phyloP scores from a whole-genome alignment of 192 early-diverging fungal species.

The Coemansia sp. region DNA sequence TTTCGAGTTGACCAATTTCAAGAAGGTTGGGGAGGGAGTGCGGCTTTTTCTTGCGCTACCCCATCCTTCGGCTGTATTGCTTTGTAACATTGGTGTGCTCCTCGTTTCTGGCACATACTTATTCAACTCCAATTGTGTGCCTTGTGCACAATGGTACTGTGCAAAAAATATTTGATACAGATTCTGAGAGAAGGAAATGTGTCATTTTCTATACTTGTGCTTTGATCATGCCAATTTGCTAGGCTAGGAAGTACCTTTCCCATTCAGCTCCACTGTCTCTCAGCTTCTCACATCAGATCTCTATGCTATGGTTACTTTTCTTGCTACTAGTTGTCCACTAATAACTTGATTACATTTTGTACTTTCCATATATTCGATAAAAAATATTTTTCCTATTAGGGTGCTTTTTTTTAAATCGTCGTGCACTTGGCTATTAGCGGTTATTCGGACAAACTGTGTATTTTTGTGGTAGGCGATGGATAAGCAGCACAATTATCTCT shows the following conservation, averaged over 20 bases:
- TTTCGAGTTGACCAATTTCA: not conserved
- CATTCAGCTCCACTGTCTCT: not conserved
- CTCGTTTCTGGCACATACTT: not conserved
- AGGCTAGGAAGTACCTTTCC: not conserved
- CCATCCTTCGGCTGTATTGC: slow-evolving; percentile 3
- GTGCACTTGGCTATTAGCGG: not conserved
- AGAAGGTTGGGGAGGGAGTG: slow-evolving; percentile 5
- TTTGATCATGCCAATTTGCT: not conserved
- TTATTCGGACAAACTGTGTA: not conserved
- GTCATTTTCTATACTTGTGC: not conserved
- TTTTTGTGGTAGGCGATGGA: slow-evolving; percentile 12
- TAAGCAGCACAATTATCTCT: slow-evolving; percentile 23
- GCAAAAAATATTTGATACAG: not conserved
- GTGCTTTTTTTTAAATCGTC: not conserved
- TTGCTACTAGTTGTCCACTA: not conserved
- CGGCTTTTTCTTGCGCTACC: slow-evolving; percentile 4
- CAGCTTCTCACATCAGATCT: not conserved
- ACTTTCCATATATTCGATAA: not conserved
- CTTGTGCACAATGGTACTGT: not conserved
- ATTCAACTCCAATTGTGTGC: slow-evolving; percentile 1
- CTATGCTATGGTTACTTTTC: not conserved
- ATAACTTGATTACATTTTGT: not conserved
- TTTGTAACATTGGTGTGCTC: slow-evolving; percentile 3
- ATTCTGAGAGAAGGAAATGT: not conserved
- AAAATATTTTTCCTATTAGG: too few species aligned